Evolutionary conservation across 2,329 filamentous ascomycete species (phyloP).

Genomic region (Calonectria pseudoturangicola): DNA sequence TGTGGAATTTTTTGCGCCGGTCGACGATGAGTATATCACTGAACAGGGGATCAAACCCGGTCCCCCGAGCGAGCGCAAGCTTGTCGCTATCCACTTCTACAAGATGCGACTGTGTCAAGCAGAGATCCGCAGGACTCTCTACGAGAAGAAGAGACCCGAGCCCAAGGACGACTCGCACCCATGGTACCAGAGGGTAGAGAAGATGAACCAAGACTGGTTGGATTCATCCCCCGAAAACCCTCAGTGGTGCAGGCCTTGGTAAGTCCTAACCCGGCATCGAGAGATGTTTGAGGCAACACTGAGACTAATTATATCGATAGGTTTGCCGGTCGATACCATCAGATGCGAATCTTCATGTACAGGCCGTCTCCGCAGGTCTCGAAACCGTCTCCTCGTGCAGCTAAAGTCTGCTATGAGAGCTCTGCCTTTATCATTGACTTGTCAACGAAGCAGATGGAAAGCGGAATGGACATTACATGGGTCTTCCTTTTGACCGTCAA

Average conservation of each 20-base stretch:
- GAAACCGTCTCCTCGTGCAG: constrained; percentile 86
- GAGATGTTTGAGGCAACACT: not conserved
- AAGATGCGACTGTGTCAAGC: constrained; percentile 92
- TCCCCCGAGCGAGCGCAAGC: constrained; percentile 86
- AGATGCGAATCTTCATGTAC: constrained; percentile 91
- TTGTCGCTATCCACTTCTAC: constrained; percentile 93
- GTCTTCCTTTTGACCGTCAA: constrained; percentile 92
- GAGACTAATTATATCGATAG: constrained; percentile 60
- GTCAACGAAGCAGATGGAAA: constrained; percentile 86
- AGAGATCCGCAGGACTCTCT: constrained; percentile 89
- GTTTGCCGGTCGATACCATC: constrained; percentile 84
- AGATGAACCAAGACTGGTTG: constrained; percentile 87
- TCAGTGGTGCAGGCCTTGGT: constrained; percentile 87
- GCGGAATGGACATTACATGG: constrained; percentile 90
- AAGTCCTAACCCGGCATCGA: constrained; percentile 57
- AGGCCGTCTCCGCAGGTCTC: constrained; percentile 95
- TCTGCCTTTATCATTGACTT: constrained; percentile 88
- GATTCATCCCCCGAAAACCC: constrained; percentile 83
- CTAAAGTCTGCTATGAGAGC: constrained; percentile 88
- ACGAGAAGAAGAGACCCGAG: constrained; percentile 86
- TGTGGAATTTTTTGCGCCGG: constrained; percentile 87
- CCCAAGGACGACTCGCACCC: constrained; percentile 88
- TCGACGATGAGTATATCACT: constrained; percentile 90
- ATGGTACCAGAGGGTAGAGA: constrained; percentile 89
- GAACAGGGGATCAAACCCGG: constrained; percentile 83